Base-by-base conservation (phyloP, 2,329 filamentous ascomycete species). In the Sclerotinia nivalis region DNA sequence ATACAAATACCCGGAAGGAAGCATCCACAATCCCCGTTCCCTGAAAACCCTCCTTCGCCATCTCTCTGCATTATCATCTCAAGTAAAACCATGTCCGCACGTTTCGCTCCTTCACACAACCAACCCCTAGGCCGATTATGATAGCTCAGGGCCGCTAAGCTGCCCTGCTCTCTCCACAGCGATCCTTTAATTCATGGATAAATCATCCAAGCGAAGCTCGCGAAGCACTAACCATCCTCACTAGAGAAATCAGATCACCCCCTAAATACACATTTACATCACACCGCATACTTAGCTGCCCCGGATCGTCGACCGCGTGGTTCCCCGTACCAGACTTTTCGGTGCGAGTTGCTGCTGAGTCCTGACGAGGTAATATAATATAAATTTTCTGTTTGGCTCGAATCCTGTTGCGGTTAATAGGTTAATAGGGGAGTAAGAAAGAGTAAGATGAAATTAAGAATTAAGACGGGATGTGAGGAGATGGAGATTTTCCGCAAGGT, bases 251-350 rank as follows among this genome's bases (percentile, higher is more conserved):
- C 45, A 15, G 7, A 25, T 40, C 34, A 25, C 31, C 25, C 45
- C 60, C 31, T 64, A 45, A 52, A 25, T 13, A 50, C 60, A 52
- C 60, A 31, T 64, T 64, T 40, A 52, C 47, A 64, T 64, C 60
- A 64, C 60, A 64, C 60, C 47, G 47, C 60, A 64, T 64, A 45
- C 60, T 64, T 64, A 64, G 47, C 31, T 25, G 34, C 60, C 60
- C 60, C 60, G 47, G 60, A 64, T 64, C 15, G 22, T 52, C 60
- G n/a, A 52, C 31, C 60, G 60, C 47, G 60, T 64, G 22, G 31
- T 64, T 52, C 60, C 60, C 31, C 22, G 31, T 64, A 25, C 31
- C 47, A 40, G 47, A 40, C 20, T 52, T 47, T 20, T 43, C n/a
- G 15, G 9, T 18, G 18, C 15, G 20, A 45, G 15, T 8, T 62